Evolutionary conservation across 352 stramenopile genomes (phyloP).

Genomic region (Paralagenidium karlingii): DNA sequence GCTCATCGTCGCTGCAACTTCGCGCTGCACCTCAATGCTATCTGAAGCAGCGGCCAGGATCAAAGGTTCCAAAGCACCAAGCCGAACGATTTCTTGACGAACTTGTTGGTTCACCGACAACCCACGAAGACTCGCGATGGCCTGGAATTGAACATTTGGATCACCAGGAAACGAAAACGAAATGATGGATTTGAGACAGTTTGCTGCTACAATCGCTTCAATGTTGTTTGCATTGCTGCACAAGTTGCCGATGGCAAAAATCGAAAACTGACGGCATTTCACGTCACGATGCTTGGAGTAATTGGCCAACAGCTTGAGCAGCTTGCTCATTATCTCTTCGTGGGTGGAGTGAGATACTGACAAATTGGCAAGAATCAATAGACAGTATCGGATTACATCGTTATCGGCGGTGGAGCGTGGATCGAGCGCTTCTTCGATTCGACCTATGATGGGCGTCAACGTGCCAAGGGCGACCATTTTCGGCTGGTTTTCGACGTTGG

Average conservation of each 20-base stretch:
- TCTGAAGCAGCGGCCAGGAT: conserved; percentile 85
- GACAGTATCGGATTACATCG: conserved; percentile 91
- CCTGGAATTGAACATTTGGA: conserved; percentile 94
- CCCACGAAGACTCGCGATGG: conserved; percentile 87
- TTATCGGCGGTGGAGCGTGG: conserved; percentile 87
- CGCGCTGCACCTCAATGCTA: conserved; percentile 91
- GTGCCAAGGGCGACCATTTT: conserved; percentile 84
- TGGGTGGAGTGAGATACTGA: conserved; percentile 80
- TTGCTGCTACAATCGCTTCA: conserved; percentile 75
- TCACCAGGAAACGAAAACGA: conserved; percentile 90
- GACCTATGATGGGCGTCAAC: conserved; percentile 77
- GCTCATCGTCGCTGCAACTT: conserved; percentile 89
- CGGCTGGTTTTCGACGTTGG: conserved; percentile 89
- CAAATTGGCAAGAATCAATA: conserved; percentile 91
- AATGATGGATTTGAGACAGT: conserved; percentile 89
- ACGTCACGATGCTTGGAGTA: conserved; percentile 93
- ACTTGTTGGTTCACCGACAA: conserved; percentile 86
- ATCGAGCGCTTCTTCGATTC: conserved; percentile 85
- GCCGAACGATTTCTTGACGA: conserved; percentile 82
- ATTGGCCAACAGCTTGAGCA: conserved; percentile 79
- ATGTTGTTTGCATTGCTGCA: conserved; percentile 88
- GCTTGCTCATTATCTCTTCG: conserved; percentile 54
- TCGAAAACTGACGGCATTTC: conserved; percentile 93
- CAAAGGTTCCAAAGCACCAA: conserved; percentile 90
- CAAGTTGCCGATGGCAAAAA: conserved; percentile 93